Evolutionary conservation across 2,329 filamentous ascomycete species (phyloP), one percentile per base, ranked within the genome.

Genomic region (Beauveria scarabaeidicola): DNA sequence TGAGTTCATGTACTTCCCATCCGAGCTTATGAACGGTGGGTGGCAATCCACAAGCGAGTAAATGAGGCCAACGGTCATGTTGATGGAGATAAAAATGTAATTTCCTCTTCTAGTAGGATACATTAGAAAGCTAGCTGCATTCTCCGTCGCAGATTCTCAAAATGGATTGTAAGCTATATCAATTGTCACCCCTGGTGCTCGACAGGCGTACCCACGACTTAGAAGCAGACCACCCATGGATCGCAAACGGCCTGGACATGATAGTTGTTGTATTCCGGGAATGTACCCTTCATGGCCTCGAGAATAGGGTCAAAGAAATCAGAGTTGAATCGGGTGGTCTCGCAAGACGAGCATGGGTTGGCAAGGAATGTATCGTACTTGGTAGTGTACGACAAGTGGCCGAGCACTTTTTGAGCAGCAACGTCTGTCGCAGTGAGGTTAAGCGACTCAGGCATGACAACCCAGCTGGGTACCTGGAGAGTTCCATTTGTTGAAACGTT

Each of bases 361-460:
- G 65, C 64, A 29, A 74, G 65, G 65, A 74, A 75, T 32, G 69
- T 69, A 51, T 73, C 70, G 48, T 74, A 74, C 23, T 70, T 72
- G 13, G 73, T 74, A 25, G 71, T 72, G 65, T 74, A 75, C 5
- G 68, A 67, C 32, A 75, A 65, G 55, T 69, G 68, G 7, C 73
- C 73, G 23, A 75, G 64, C 5, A 72, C 60, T 3, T 67, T 70
- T 29, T 71, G 66, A 27, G 67, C 70, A 13, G 70, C 65, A 41
- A 66, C 65, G 56, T 74, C 72, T 3, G 68, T 69, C 2, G 71
- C 73, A 51, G 68, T 65, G 32, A 75, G 63, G 19, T 65, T 71
- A 58, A 75, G 73, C 1, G 70, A 65, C 56, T 75, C 72, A 0
- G 73, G 73, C 71, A 75, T 74, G 43, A 75, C 68, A 5, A 75